Conservation (phyloP, 495 filamentous ascomycete genomes). For the Xylaria intraflava region DNA sequence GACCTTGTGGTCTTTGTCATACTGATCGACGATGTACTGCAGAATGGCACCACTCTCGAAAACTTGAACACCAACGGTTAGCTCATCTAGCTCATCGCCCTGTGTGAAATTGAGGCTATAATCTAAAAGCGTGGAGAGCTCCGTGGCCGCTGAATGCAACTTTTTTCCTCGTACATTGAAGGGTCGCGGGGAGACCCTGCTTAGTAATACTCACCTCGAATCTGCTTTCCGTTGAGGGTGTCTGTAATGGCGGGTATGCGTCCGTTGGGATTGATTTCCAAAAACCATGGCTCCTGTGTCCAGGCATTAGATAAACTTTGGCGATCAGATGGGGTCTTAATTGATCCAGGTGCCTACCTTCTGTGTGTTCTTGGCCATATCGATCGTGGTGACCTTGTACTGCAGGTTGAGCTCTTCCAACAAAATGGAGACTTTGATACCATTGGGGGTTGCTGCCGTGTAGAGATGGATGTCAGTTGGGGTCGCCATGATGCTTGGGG, state of each 20-base stretch:
- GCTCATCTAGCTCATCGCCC: not conserved
- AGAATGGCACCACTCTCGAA: slow-evolving; percentile 85
- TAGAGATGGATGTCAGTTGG: slow-evolving; percentile 41
- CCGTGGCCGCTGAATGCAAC: too few relatives aligned
- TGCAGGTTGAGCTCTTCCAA: slow-evolving; percentile 78
- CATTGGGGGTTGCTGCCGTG: slow-evolving; percentile 61
- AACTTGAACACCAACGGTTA: slow-evolving; percentile 24
- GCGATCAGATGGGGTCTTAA: not conserved
- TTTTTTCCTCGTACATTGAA: too few relatives aligned
- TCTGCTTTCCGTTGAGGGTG: slow-evolving; percentile 65
- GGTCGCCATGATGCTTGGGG: slow-evolving; percentile 17
- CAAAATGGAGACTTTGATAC: slow-evolving; percentile 77
- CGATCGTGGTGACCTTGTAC: slow-evolving; percentile 62
- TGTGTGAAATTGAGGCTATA: not conserved
- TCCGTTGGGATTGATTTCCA: slow-evolving; percentile 90
- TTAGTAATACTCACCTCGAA: slow-evolving; percentile 32
- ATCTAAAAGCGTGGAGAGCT: too few relatives aligned
- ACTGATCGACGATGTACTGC: slow-evolving; percentile 75
- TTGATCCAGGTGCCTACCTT: slow-evolving; percentile 43
- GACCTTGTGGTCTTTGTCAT: slow-evolving; percentile 80
- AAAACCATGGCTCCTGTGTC: slow-evolving; percentile 61
- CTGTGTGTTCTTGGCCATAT: slow-evolving; percentile 65
- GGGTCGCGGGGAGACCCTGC: not conserved
- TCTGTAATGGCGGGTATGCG: slow-evolving; percentile 91
- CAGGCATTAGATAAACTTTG: slow-evolving; percentile 36